phyloP scores from a whole-genome alignment of 2,329 filamentous ascomycete genomes.

The Plectosphaerella cucumerina region DNA sequence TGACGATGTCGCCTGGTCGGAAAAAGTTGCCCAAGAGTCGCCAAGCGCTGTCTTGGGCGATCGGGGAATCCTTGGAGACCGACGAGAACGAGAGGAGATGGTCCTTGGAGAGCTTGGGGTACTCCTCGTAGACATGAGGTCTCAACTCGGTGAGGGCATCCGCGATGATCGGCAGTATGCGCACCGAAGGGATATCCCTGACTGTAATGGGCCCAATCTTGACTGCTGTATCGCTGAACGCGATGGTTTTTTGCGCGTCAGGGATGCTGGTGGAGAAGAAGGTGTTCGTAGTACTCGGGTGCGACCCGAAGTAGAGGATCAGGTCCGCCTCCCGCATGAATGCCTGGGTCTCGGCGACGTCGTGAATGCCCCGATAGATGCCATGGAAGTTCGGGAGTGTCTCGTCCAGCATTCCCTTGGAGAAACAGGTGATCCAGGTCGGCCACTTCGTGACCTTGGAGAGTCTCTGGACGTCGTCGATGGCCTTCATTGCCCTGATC shows the following conservation, averaged over 20 bases:
- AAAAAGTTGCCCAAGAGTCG: conserved; percentile 40
- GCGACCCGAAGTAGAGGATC: conserved; percentile 40
- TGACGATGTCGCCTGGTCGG: conserved; percentile 47
- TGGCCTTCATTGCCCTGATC: conserved; percentile 34
- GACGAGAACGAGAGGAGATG: conserved; percentile 12
- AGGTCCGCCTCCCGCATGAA: conserved; percentile 38
- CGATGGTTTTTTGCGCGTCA: conserved; percentile 23
- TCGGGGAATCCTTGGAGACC: conserved; percentile 21
- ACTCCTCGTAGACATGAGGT: conserved; percentile 17
- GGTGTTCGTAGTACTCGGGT: conserved; percentile 42
- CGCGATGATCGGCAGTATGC: conserved; percentile 16
- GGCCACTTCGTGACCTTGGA: conserved; percentile 39
- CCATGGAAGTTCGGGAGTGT: conserved; percentile 41
- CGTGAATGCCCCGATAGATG: conserved; percentile 40
- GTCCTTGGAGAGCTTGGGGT: conserved; percentile 22
- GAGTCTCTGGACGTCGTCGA: conserved; percentile 35
- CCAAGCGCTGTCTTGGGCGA: conserved; percentile 47
- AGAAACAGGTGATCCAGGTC: conserved; percentile 41
- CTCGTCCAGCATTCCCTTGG: conserved; percentile 48
- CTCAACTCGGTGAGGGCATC: conserved; percentile 16
- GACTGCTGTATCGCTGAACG: conserved; percentile 26
- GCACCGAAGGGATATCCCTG: conserved; percentile 20
- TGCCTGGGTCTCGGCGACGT: conserved; percentile 23
- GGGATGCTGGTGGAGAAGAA: conserved; percentile 32
- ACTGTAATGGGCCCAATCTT: conserved; percentile 23